Evolutionary conservation across 345 rosid species (phyloP).

Genomic region (Camelina laxa): DNA sequence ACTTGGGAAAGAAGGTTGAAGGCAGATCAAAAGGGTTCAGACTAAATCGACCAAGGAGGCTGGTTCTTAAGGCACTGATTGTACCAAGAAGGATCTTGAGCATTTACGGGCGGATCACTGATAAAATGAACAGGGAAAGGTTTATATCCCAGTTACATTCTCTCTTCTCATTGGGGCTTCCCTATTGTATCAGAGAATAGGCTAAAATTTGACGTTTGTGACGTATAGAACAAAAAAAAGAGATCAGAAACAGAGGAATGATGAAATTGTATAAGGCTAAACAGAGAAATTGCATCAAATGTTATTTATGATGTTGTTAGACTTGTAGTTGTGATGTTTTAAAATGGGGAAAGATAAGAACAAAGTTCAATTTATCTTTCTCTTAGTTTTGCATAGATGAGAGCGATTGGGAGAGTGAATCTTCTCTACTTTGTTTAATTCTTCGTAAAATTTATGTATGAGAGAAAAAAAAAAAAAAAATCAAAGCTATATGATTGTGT

Average conservation of each 20-base stretch:
- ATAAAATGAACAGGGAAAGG: slow-evolving; percentile 57
- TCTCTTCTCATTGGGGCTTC: slow-evolving; percentile 72
- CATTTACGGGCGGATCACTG: slow-evolving; percentile 47
- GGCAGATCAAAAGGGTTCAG: slow-evolving; percentile 56
- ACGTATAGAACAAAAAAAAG: slow-evolving; percentile 1
- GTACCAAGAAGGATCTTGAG: slow-evolving; percentile 44
- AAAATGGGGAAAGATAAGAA: neutral
- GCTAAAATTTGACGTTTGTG: slow-evolving; percentile 26
- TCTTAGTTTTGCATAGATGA: neutral
- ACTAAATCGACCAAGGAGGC: slow-evolving; percentile 53
- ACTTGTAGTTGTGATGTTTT: neutral
- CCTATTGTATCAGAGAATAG: slow-evolving; percentile 41
- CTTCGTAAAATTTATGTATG: neutral
- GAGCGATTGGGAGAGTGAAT: slow-evolving; percentile 23
- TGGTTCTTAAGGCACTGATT: slow-evolving; percentile 53
- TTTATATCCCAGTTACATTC: slow-evolving; percentile 51
- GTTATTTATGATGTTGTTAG: slow-evolving; percentile 4
- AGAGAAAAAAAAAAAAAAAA: neutral
- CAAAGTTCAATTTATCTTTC: neutral
- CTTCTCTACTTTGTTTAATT: slow-evolving; percentile 6
- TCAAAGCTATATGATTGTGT: slow-evolving; percentile 20
- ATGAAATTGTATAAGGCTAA: neutral
- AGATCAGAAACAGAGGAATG: neutral
- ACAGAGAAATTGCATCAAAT: too few species aligned
- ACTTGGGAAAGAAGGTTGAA: slow-evolving; percentile 45